Base-by-base conservation (phyloP, 345 rosid species). In the Abelmoschus esculentus region DNA sequence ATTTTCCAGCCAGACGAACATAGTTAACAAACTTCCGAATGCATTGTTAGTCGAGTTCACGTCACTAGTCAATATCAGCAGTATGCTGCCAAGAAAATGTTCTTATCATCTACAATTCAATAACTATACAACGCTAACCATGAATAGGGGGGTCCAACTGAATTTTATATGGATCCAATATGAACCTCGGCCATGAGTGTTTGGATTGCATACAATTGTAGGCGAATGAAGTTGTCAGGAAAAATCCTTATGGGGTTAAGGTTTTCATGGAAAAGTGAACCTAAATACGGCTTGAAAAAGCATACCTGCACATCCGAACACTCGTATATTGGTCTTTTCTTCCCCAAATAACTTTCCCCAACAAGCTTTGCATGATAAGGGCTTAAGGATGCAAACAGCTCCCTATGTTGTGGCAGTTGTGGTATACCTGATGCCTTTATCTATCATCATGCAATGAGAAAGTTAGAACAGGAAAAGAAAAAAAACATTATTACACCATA, bases 331-430 rank as follows among this genome's bases (percentile, higher is more conserved):
- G 95, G 96, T 78, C 96, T 83, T 80, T 84, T 93, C 86, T 76
- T 89, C 56, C 89, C 97, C 82, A 89, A 83, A 74, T 80, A 93
- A 80, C 93, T 93, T 83, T 90, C 96, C 60, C 98, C 98, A 3
- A 91, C 97, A 38, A 91, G 97, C 84, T 82, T 85, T 17, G 98
- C 75, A 73, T 90, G 91, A 73, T 84, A 84, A 67, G 96, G 86
- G 77, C 89, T 83, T 69, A 93, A 79, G 59, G 82, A 77, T 69
- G 90, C 78, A 67, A 82, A 81, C 66, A 90, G 81, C 80, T 91
- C 90, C 78, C 82, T 86, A 72, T 86, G 89, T 69, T 83, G 81
- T 65, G 98, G 97, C 57, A 93, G 83, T 76, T 89, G 97, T 28
- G 97, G 98, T 60, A 89, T 76, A 57, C 84, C 72, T 15, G 89